A percentile compares a stretch with the other conserved stretches of the same genome.
Evolutionary conservation across 2,329 filamentous ascomycete genomes (phyloP).

Genomic region (Berkeleyomyces rouxiae): DNA sequence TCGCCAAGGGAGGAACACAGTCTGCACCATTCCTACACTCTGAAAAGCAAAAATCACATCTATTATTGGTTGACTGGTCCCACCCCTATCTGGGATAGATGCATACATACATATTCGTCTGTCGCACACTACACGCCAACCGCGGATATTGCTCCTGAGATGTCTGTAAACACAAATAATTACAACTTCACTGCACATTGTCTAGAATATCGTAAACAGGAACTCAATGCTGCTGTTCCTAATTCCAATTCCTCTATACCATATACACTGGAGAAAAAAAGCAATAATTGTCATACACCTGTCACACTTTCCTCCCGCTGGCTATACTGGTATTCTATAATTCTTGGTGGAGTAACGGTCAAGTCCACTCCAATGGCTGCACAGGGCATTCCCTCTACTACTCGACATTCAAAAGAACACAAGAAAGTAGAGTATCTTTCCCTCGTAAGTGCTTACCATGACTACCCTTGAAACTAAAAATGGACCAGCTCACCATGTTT

Average conservation of each 20-base stretch:
- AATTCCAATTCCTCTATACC: conserved; percentile 2
- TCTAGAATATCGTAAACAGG: neutral
- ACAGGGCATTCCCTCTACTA: conserved; percentile 94
- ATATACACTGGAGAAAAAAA: conserved; percentile 2
- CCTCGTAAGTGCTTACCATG: conserved; percentile 82
- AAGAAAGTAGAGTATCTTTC: conserved; percentile 74
- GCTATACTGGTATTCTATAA: neutral
- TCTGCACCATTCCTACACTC: neutral
- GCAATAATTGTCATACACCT: neutral
- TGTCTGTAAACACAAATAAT: too few relatives aligned
- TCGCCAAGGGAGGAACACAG: neutral
- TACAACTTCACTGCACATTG: neutral
- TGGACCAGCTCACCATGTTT: conserved; percentile 16
- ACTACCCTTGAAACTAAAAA: conserved; percentile 22
- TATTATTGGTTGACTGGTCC: too few relatives aligned
- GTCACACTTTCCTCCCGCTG: neutral
- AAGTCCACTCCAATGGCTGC: conserved; percentile 70
- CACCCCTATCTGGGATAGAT: too few relatives aligned
- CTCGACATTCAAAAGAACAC: conserved; percentile 15
- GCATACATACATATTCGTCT: too few relatives aligned
- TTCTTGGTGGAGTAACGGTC: conserved; percentile 55
- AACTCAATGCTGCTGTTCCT: neutral
- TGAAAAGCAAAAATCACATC: too few relatives aligned
- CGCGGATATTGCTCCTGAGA: too few relatives aligned
- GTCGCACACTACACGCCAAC: too few relatives aligned